Evolutionary conservation across 345 rosid genomes (phyloP), one percentile per base, ranked within the genome.

Genomic region (Bruguiera sexangula): DNA sequence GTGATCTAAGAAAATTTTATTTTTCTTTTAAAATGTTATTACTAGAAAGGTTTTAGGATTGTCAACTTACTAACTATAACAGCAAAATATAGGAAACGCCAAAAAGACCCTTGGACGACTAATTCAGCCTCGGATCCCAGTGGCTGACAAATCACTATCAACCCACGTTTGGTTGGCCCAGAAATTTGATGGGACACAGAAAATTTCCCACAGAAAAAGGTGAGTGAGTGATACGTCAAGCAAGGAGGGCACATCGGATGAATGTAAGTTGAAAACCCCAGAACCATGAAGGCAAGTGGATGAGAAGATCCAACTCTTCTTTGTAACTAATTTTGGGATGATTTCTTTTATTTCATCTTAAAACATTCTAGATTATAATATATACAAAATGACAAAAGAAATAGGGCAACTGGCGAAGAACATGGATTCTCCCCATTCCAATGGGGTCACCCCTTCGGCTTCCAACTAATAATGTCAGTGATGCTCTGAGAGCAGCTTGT

Each of bases 381-480:
- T 8, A 26, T 0, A 39, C 3, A 29, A 31, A 43, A 22, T 51
- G 30, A 24, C 20, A 71, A 56, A 69, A 36, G 54, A n/a, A 66
- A 59, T 21, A 56, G 21, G 20, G 15, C 1, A 19, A 27, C 56
- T 52, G 61, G 32, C 46, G 18, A 68, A 70, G 84, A 80, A 83
- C 85, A 79, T 83, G 90, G 78, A 80, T 75, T 84, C 86, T 77
- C 81, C 77, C 73, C 36, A 79, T 75, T 68, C 72, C 81, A 51
- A 54, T 57, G 69, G 81, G 5, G 78, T 71, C 29, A 52, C 36
- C 73, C 62, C 56, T 15, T 26, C 50, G 60, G 69, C 70, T 63
- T 63, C 82, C 85, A 82, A 75, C 85, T 61, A 79, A 82, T 80
- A 79, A 77, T 82, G 77, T 82, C 87, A 79, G 91, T 77, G 83